Evolutionary conservation across 108 stramenopile species (phyloP).

Genomic region (Discostella stelligeroides): DNA sequence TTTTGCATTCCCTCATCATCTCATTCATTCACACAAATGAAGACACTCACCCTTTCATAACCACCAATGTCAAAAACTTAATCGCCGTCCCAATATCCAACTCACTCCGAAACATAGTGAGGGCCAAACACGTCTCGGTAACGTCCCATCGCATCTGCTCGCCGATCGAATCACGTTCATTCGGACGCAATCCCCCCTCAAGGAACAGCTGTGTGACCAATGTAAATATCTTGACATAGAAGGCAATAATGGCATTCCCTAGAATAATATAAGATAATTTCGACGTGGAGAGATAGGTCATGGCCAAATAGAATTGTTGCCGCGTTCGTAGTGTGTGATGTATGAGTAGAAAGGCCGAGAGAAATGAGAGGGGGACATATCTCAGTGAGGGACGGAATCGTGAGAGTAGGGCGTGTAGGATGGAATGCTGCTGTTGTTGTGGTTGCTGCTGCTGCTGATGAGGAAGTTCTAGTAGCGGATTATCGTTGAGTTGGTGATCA

Average conservation of each 20-base stretch:
- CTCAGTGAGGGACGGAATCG: constrained; percentile 12
- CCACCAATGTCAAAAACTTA: constrained; percentile 85
- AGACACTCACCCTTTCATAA: constrained; percentile 75
- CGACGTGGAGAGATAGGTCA: constrained; percentile 87
- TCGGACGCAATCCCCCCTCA: constrained; percentile 80
- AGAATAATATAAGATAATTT: constrained; percentile 88
- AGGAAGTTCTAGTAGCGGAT: constrained; percentile 1
- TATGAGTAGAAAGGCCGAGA: constrained; percentile 58
- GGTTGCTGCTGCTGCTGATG: not conserved
- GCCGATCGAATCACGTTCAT: constrained; percentile 89
- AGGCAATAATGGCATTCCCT: constrained; percentile 81
- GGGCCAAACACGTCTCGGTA: constrained; percentile 96
- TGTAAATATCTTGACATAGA: constrained; percentile 62
- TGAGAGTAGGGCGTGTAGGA: constrained; percentile 11
- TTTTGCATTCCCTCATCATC: no score
- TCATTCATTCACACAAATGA: not conserved
- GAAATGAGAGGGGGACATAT: constrained; percentile 57
- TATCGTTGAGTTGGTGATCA: no score
- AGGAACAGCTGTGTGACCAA: constrained; percentile 64
- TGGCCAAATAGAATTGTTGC: constrained; percentile 94
- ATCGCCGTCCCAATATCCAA: constrained; percentile 78
- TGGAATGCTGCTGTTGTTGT: not conserved
- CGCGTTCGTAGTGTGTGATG: constrained; percentile 80
- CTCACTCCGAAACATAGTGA: constrained; percentile 97
- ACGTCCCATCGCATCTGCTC: constrained; percentile 96